Evolutionary conservation across 768 basidiomycete genomes (phyloP).

Genomic region (Kwoniella dejecticola): DNA sequence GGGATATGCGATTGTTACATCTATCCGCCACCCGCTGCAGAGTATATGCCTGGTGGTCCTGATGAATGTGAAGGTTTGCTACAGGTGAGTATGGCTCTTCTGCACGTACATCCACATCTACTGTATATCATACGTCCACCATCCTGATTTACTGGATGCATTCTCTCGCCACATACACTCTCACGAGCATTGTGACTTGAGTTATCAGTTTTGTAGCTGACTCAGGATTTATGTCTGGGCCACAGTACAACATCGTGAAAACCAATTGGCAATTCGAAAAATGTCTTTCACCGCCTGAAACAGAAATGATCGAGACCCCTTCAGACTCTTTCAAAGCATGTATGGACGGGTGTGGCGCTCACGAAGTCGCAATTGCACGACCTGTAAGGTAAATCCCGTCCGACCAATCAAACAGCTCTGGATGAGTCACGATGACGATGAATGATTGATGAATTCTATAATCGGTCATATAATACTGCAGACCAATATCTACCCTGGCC

Average conservation of each 20-base stretch:
- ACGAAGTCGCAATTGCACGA: conserved; percentile 15
- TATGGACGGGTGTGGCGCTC: conserved; percentile 12
- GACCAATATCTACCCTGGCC: conserved; percentile 14
- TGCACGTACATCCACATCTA: no score
- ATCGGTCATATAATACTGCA: no score
- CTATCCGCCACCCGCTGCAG: conserved; percentile 19
- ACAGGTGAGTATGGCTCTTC: conserved; percentile 9
- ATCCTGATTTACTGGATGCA: no score
- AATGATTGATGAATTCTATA: no score
- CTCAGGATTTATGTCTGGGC: no score
- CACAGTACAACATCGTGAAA: conserved; percentile 21
- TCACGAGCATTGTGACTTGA: no score
- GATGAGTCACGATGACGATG: not conserved
- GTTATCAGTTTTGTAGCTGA: no score
- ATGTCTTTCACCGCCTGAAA: conserved; percentile 3
- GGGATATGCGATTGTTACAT: conserved; percentile 14
- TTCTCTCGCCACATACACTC: no score
- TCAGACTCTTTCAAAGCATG: conserved; percentile 24
- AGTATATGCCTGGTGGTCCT: conserved; percentile 14
- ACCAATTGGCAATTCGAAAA: conserved; percentile 14
- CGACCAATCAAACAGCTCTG: not conserved
- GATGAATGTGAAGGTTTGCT: conserved; percentile 7
- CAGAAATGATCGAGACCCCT: conserved; percentile 6
- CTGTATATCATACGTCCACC: no score
- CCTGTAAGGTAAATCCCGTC: conserved; percentile 6